Evolutionary conservation across 1,284 basidiomycete species (phyloP).

Genomic region (Boletus sp.): DNA sequence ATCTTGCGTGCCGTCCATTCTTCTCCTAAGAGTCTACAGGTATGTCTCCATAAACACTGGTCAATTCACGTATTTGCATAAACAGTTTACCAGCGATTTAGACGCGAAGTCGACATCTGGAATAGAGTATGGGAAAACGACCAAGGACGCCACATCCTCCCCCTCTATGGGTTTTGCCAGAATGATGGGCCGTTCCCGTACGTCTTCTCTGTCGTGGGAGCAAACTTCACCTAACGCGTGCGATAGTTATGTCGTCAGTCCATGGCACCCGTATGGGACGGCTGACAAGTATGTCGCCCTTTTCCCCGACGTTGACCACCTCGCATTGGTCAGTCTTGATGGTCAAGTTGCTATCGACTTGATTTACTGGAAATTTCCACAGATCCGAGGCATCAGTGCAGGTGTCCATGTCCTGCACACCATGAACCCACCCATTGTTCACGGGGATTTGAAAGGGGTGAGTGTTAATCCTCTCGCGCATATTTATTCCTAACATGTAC

Average conservation of each 20-base stretch:
- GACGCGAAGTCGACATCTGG: constrained; percentile 55
- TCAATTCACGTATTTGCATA: not conserved
- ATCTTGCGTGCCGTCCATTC: constrained; percentile 50
- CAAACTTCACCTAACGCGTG: not conserved
- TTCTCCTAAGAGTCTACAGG: constrained; percentile 42
- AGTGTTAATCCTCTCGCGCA: constrained; percentile 13
- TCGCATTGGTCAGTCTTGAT: constrained; percentile 36
- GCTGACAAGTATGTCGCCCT: constrained; percentile 46
- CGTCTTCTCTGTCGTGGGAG: constrained; percentile 10
- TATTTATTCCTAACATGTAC: constrained; percentile 5
- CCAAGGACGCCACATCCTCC: constrained; percentile 49
- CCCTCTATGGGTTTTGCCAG: constrained; percentile 55
- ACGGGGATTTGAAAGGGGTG: constrained; percentile 56
- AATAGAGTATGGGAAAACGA: constrained; percentile 52
- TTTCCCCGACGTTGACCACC: constrained; percentile 40
- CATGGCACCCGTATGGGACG: constrained; percentile 55
- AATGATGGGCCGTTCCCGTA: constrained; percentile 54
- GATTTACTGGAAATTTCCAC: not conserved
- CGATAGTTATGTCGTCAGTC: constrained; percentile 52
- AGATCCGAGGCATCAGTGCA: constrained; percentile 47
- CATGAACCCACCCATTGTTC: constrained; percentile 49
- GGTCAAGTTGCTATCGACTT: not conserved
- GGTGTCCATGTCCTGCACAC: constrained; percentile 50
- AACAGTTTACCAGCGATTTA: constrained; percentile 42
- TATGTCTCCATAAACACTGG: constrained; percentile 20